Base-by-base conservation (phyloP, 108 stramenopile genomes). In the Parmales sp. region DNA sequence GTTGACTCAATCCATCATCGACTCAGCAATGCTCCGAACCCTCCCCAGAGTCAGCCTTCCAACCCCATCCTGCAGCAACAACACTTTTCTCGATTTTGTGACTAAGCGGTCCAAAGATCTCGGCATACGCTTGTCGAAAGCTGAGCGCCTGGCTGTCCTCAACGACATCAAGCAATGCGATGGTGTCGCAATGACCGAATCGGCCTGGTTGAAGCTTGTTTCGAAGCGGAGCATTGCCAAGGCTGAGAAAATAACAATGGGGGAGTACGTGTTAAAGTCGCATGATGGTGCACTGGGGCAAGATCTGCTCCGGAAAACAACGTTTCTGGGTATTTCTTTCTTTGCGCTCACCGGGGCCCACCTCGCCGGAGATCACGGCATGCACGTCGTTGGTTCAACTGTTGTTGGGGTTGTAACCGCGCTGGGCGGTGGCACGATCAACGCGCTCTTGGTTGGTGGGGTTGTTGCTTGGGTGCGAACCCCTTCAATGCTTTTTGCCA, bases 381-480 rank as follows among this genome's bases (percentile, higher is more conserved):
- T 74, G 72, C 73, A 77, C 51, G 38, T 73, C 11, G 48, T 77
- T 7, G 76, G 76, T 1, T 67, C 72, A 31, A 31, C 50, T 38
- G 22, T 77, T 37, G 72, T 73, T 0, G 78, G 78, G 1, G 71
- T 70, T 37, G 39, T 75, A 1, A 67, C 70, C 31, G 74, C 65
- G 0, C 48, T 78, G 41, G 78, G 78, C 31, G 78, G 78, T 16
- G 69, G 78, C 18, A 73, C 78, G 39, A 41, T 78, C 23, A 78
- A 78, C 38, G 75, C 74, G 50, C 26, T 78, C 11, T 26, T 76
- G 1, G 67, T 67, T 31, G 72, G 69, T 2, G 65, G 19, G 6
- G 48, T 68, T 23, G 78, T 78, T 25, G 70, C 66, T 19, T 78
- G 78, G 78, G 66, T 66, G 34, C 22, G 50, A 20, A 63, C 71